A percentile compares a stretch with the other conserved stretches of the same genome.
phyloP scores from a whole-genome alignment of 179 eudicot species.

The Spergularia azorica region DNA sequence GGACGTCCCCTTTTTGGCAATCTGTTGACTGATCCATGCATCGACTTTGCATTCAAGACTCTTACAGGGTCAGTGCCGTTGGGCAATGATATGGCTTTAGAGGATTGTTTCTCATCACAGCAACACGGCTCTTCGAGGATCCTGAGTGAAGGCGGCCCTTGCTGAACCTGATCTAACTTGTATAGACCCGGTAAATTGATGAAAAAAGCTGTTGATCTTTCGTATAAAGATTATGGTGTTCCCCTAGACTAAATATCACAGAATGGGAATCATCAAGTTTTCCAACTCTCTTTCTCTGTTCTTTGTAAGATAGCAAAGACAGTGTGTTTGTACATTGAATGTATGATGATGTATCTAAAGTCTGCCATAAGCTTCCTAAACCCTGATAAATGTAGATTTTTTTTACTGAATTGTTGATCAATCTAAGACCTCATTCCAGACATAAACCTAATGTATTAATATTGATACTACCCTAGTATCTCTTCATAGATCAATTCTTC shows the following conservation, averaged over 20 bases:
- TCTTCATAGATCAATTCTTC: too few relatives aligned
- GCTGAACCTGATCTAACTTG: constrained; percentile 18
- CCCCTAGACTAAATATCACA: too few relatives aligned
- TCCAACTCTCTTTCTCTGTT: background rate
- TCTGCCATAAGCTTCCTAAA: background rate
- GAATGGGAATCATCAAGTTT: constrained; percentile 5
- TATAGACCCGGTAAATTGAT: background rate
- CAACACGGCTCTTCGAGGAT: constrained; percentile 26
- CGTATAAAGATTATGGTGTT: background rate
- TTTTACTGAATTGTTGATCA: too few relatives aligned
- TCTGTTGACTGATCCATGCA: constrained; percentile 47
- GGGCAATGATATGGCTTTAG: constrained; percentile 19
- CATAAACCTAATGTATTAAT: too few relatives aligned
- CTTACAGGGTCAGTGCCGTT: constrained; percentile 34
- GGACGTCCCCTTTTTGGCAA: constrained; percentile 29
- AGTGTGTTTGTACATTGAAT: background rate
- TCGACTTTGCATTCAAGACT: constrained; percentile 52
- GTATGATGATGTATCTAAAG: background rate
- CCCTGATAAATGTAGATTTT: background rate
- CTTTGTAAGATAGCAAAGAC: background rate
- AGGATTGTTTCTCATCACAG: constrained; percentile 18
- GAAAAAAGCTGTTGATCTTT: constrained; percentile 1
- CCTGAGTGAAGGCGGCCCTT: constrained; percentile 5
- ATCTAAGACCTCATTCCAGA: too few relatives aligned
- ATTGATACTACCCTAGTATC: too few relatives aligned